Base-by-base conservation (phyloP, 164 flowering plant genomes). In the Magnolia officinalis region DNA sequence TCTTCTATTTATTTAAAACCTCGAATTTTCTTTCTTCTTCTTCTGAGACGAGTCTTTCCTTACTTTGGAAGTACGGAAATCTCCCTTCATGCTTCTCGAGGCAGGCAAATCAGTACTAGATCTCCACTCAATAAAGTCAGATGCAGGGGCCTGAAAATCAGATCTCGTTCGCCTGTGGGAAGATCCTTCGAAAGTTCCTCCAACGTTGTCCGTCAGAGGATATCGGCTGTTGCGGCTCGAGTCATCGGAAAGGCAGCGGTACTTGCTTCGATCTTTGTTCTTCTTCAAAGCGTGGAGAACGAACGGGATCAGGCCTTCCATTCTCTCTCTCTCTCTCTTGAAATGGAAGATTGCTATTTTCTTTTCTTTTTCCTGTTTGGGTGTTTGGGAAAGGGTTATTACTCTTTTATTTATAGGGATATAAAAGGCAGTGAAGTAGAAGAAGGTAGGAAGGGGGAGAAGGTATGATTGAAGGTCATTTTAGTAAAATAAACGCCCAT, bases 271-370 rank as follows among this genome's bases (percentile, higher is more conserved):
- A 18, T 80, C 80, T 72, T 45, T 85, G 31, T 81, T 77, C 72
- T 82, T 85, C 84, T 80, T 82, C 64, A 87, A 67, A 11, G 84
- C 84, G 59, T 78, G 83, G 21, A 87, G 20, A 24, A 87, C 77
- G 64, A 72, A 83, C 29, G 88, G 89, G 63, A 87, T 87, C 58
- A 87, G 75, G 9, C 89, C 89, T 70, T 87, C 89, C 89, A 87
- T 85, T 8, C 18, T 55, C 18, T 16, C 16, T 37, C 45, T 37
- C 45, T 37, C 45, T 37, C 45, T 37, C 45, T 37, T 5, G 45
- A 37, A 37, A 37, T 37, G 45, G 6, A 37, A 4, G 6, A 37
- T 4, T 37, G 45, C 45, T 37, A 5, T 37, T 37, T 37, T 37
- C 45, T 37, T 37, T 37, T 37, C 45, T 37, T 37, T 37, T 37